Evolutionary conservation across 1,139 yeast species (phyloP), one percentile per base, ranked within the genome.

Genomic region (Taphrina wiesneri): DNA sequence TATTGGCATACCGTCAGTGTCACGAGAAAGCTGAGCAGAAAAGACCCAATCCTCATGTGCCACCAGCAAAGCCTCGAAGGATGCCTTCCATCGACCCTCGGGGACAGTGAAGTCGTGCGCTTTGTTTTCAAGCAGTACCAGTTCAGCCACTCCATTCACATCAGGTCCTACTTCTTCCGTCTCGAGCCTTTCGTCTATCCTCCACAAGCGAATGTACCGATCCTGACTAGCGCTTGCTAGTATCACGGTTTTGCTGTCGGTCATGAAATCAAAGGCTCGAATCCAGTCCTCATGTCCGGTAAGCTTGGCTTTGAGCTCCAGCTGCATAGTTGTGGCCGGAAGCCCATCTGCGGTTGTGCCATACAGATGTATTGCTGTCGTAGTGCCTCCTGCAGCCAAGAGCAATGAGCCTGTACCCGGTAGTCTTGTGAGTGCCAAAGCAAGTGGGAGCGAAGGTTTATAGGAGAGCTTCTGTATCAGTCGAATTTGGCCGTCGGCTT

Each of bases 11-110:
- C 52, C 45, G 4, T 34, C 54, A 7, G 28, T 53, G 23, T 57
- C 51, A 30, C 65, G 53, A 72, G 88, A 89, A 98, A 99, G 95
- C 66, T 82, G 81, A 54, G 93, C 79, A 7, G 91, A 86, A 13
- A 93, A 85, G 32, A 95, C 87, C 99, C 99, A 95, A 76, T 95
- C 99, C 74, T 95, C 99, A 75, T 95, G 99, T 9, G 99, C 99
- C 88, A 93, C 87, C 36, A 95, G 85, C 69, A 95, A 82, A 0
- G 99, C 97, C 74, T 95, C 99, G 74, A 91, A 91, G 70, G 85
- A 0, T 90, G 84, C 64, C 82, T 83, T 65, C 64, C 64, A 60
- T 9, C 78, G 76, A 4, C 74, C 70, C 7, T 68, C 30, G n/a
- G 39, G 49, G 23, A 30, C 36, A 25, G 52, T n/a, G 19, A 47